Conservation (phyloP, 106 monocot genomes). For the Cymbidium sinense region DNA sequence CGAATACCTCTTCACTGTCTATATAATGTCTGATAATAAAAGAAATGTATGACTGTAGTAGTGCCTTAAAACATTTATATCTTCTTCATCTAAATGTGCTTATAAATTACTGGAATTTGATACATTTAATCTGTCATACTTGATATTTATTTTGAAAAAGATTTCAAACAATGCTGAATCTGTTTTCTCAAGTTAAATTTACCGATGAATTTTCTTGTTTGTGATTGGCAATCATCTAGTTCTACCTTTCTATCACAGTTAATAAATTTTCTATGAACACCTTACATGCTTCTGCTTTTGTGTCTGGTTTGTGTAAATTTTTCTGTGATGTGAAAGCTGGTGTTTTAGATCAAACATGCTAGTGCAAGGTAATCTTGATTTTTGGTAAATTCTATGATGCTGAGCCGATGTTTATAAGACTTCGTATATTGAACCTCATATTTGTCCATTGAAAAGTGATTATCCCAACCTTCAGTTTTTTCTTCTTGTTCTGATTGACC, state of each 20-base stretch:
- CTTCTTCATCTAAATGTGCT: neutral
- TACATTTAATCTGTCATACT: neutral
- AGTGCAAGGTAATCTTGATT: neutral
- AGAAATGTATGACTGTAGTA: neutral
- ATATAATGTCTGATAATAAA: neutral
- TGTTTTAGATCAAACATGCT: no score
- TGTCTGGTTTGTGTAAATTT: no score
- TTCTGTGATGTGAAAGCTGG: no score
- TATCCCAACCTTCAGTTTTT: neutral
- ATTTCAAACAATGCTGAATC: neutral
- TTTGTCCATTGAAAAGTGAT: neutral
- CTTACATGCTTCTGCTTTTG: no score
- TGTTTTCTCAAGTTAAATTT: no score
- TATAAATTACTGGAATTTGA: neutral
- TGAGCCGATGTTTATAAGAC: neutral
- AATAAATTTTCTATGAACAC: no score
- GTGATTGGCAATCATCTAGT: no score
- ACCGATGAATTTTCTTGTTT: no score
- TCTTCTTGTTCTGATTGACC: neutral
- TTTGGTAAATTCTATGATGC: neutral
- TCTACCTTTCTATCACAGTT: no score
- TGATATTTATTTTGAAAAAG: neutral
- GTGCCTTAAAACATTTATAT: neutral
- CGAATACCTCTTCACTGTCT: neutral
- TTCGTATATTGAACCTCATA: neutral